These are phyloP conservation scores for Chamaecyparis obtusa DNA, from an alignment of 75 land plant genomes.

Conservation along the genomic window DNA sequence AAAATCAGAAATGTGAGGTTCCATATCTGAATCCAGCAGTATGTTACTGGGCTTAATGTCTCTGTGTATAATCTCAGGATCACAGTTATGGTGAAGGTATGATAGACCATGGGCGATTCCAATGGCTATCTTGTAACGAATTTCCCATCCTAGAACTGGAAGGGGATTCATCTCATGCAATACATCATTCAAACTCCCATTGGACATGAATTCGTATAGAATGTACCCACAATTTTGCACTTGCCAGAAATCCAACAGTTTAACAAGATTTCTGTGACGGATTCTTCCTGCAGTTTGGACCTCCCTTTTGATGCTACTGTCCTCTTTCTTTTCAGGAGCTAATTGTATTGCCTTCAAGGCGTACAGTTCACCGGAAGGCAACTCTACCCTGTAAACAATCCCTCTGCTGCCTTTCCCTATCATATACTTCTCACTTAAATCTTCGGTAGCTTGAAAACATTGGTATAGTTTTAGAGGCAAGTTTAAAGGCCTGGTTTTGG, in stretches of 20 bases:
- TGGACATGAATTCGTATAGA: conserved; percentile 60
- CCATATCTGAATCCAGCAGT: too few species aligned
- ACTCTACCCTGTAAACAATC: conserved; percentile 52
- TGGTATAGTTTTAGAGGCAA: conserved; percentile 32
- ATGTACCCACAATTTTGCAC: conserved; percentile 46
- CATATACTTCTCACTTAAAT: conserved; percentile 34
- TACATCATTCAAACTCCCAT: conserved; percentile 73
- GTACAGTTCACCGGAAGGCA: conserved; percentile 37
- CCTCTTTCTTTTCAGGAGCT: conserved; percentile 16
- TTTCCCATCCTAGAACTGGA: conserved; percentile 39
- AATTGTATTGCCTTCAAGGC: conserved; percentile 58
- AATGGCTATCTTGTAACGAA: conserved; percentile 52
- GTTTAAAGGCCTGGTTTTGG: conserved; percentile 3
- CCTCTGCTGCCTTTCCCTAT: conserved; percentile 75
- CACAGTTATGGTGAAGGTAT: conserved; percentile 76
- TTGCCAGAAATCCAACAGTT: conserved; percentile 60
- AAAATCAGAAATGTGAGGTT: too few species aligned
- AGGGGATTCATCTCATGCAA: conserved; percentile 15
- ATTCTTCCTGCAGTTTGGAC: conserved; percentile 53
- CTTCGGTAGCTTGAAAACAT: conserved; percentile 53
- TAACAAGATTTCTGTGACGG: conserved; percentile 69
- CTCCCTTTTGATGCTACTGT: conserved; percentile 43
- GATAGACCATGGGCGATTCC: conserved; percentile 67
- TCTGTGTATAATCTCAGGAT: conserved; percentile 28
- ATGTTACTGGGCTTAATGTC: too few species aligned